Evolutionary conservation across 331 rosid genomes (phyloP).

Genomic region (Spiraea crenata): DNA sequence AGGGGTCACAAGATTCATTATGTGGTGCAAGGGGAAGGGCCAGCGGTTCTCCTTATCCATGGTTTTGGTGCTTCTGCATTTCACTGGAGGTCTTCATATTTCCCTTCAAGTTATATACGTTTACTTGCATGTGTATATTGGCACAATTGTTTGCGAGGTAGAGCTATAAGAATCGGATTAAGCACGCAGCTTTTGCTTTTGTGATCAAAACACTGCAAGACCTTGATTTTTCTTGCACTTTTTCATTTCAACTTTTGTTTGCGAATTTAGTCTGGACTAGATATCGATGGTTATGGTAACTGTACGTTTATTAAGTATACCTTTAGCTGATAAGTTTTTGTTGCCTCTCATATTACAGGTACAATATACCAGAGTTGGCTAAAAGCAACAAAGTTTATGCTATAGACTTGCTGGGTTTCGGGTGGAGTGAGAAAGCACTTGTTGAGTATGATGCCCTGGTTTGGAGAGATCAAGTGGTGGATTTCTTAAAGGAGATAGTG

Average conservation of each 20-base stretch:
- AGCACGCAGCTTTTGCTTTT: background rate
- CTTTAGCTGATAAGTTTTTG: background rate
- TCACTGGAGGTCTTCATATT: conserved; percentile 64
- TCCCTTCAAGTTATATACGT: background rate
- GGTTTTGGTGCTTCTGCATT: conserved; percentile 95
- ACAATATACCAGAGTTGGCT: conserved; percentile 86
- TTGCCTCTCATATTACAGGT: conserved; percentile 35
- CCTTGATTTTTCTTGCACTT: background rate
- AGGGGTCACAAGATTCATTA: conserved; percentile 85
- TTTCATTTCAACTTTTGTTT: background rate
- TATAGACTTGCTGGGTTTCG: conserved; percentile 85
- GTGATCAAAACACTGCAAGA: background rate
- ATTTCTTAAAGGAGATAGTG: conserved; percentile 71
- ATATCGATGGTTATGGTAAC: background rate
- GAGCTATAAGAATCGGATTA: no score
- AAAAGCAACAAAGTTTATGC: conserved; percentile 85
- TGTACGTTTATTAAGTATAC: background rate
- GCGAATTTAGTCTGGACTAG: background rate
- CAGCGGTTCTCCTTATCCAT: conserved; percentile 82
- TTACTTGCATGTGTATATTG: background rate
- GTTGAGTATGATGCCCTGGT: conserved; percentile 81
- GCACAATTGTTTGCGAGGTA: background rate
- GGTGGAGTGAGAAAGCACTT: conserved; percentile 96
- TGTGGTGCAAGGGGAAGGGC: conserved; percentile 93
- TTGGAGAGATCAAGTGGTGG: conserved; percentile 84